A percentile compares a stretch with the other conserved stretches of the same genome.
Evolutionary conservation across 2,329 filamentous ascomycete genomes (phyloP).

Genomic region (Penicillium sp.): DNA sequence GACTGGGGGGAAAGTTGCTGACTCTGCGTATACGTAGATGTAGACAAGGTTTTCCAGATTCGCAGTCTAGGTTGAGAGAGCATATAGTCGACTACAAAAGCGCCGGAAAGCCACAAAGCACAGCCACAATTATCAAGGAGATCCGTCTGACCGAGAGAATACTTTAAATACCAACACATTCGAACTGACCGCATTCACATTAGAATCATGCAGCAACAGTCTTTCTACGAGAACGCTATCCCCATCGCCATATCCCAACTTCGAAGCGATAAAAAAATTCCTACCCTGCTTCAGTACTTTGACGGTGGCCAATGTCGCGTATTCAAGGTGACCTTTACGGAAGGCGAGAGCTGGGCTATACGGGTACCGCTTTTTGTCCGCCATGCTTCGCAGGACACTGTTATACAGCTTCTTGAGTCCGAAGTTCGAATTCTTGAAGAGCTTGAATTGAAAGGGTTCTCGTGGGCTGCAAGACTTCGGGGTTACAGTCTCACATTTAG

Average conservation of each 20-base stretch:
- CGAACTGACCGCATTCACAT: neutral
- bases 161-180: too few species aligned
- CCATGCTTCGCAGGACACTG: constrained; percentile 1
- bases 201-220: neutral
- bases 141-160: too few species aligned
- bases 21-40: too few species aligned
- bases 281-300: neutral
- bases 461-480: constrained; percentile 3
- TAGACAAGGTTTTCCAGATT: too few species aligned
- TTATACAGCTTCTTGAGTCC: neutral
- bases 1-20: too few species aligned
- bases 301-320: constrained; percentile 4
- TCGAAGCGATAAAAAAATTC: constrained; percentile 3
- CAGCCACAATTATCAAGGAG: too few species aligned
- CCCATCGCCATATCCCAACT: constrained; percentile 2
- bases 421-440: constrained; percentile 2
- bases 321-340: constrained; percentile 3
- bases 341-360: constrained; percentile 6
- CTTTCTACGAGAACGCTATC: constrained; percentile 1
- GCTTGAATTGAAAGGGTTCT: constrained; percentile 3
- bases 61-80: too few species aligned
- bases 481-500: constrained; percentile 4
- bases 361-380: constrained; percentile 7
- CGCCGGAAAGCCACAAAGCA: too few species aligned
- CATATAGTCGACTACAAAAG: too few species aligned